These are phyloP conservation scores for Debaryomyces sp. DNA, from an alignment of 1,139 yeast species.

Conservation along the genomic window DNA sequence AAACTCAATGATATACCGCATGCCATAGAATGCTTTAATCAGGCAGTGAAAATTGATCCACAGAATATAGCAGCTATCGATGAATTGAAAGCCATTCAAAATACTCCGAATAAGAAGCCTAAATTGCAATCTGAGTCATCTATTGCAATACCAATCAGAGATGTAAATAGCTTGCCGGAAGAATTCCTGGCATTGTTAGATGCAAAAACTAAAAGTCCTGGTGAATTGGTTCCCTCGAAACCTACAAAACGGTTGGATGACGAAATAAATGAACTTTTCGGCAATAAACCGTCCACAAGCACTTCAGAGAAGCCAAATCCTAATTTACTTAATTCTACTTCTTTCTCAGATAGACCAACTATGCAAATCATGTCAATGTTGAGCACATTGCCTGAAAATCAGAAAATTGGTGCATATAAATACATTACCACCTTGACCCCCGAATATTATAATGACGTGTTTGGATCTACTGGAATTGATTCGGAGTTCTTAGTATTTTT, in stretches of 20 bases:
- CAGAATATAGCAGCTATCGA: constrained; percentile 35
- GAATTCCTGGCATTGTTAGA: constrained; percentile 24
- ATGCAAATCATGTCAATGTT: constrained; percentile 34
- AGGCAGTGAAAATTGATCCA: constrained; percentile 51
- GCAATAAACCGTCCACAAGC: not conserved
- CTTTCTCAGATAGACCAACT: constrained; percentile 28
- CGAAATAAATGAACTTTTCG: constrained; percentile 19
- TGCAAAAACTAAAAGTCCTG: constrained; percentile 1
- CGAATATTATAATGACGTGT: constrained; percentile 33
- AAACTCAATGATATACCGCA: constrained; percentile 31
- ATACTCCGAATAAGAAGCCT: constrained; percentile 15
- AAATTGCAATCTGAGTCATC: constrained; percentile 8
- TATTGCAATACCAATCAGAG: constrained; percentile 39
- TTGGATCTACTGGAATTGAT: constrained; percentile 56
- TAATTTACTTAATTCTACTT: not conserved
- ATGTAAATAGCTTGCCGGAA: constrained; percentile 50
- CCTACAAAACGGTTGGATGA: constrained; percentile 8
- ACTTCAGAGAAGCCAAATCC: not conserved
- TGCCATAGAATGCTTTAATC: constrained; percentile 39
- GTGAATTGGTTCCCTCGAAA: not conserved
- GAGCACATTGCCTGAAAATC: constrained; percentile 26
- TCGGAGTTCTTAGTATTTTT: constrained; percentile 55
- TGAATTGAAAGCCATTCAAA: constrained; percentile 25
- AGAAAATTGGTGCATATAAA: constrained; percentile 37
- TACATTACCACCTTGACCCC: constrained; percentile 41